Conservation (phyloP, 495 filamentous ascomycete genomes). For the Aspergillus affinis region DNA sequence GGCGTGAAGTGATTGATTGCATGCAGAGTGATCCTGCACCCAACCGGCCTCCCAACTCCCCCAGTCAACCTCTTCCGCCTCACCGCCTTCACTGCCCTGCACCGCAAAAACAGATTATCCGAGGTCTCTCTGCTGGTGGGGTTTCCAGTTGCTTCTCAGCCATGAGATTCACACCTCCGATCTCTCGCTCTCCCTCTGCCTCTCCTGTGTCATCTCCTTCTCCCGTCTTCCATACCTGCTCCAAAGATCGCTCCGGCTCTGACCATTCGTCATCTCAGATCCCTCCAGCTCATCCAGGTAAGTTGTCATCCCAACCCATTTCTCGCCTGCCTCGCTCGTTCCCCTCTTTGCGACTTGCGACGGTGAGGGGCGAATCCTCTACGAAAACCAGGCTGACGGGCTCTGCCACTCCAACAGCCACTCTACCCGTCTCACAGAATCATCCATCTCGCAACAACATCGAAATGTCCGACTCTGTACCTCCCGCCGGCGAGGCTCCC, state of each 20-base stretch:
- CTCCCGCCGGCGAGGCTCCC: slow-evolving; percentile 48
- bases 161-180: slow-evolving; percentile 1
- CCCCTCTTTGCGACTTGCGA: slow-evolving; percentile 15
- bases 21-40: not conserved
- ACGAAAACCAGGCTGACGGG: slow-evolving; percentile 20
- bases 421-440: not conserved
- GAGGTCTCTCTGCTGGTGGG: slow-evolving; percentile 28
- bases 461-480: slow-evolving; percentile 50
- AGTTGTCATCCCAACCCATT: slow-evolving; percentile 10
- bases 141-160: slow-evolving; percentile 18
- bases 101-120: slow-evolving; percentile 47
- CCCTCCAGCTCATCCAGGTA: not conserved
- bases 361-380: not conserved
- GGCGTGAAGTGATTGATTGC: slow-evolving; percentile 5
- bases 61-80: not conserved
- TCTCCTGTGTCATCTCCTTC: not conserved
- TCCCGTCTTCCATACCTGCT: slow-evolving; percentile 10
- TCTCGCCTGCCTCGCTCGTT: not conserved
- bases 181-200: not conserved
- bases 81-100: slow-evolving; percentile 15
- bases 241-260: not conserved
- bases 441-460: not conserved
- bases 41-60: not conserved
- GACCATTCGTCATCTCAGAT: not conserved
- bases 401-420: not conserved